These are phyloP conservation scores for Trametes meyenii DNA, from an alignment of 768 basidiomycete genomes.

Conservation along the genomic window DNA sequence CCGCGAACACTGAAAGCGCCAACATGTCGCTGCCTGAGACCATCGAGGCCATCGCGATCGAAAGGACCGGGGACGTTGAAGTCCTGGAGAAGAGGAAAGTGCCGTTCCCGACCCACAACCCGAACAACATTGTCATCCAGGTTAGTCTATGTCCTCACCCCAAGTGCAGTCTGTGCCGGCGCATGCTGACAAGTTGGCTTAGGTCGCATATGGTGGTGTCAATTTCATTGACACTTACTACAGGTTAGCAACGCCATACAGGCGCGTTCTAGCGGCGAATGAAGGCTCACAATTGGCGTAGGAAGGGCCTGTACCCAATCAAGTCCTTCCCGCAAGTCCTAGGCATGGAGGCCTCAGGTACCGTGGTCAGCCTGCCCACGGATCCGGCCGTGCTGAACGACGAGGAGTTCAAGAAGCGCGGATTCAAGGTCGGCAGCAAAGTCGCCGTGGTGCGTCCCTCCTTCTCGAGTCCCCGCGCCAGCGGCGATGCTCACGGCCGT, in stretches of 20 bases:
- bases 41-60: constrained; percentile 72
- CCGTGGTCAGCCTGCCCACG: constrained; percentile 72
- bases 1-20: too few relatives aligned
- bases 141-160: constrained; percentile 24
- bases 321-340: constrained; percentile 63
- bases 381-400: constrained; percentile 62
- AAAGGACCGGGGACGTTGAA: constrained; percentile 74
- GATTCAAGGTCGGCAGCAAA: constrained; percentile 66
- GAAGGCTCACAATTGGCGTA: constrained; percentile 27
- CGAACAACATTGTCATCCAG: constrained; percentile 61
- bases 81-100: constrained; percentile 68
- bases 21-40: constrained; percentile 59
- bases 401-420: constrained; percentile 62
- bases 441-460: constrained; percentile 61
- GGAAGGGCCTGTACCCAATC: constrained; percentile 65
- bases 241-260: constrained; percentile 47
- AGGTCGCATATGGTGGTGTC: constrained; percentile 79
- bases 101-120: constrained; percentile 66
- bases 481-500: neutral
- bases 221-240: constrained; percentile 90
- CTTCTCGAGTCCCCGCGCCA: neutral
- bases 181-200: neutral
- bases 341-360: constrained; percentile 81
- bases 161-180: too few relatives aligned
- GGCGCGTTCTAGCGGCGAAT: neutral